Evolutionary conservation across 2,329 filamentous ascomycete genomes (phyloP), one percentile per base, ranked within the genome.

Genomic region (Sporothrix brasiliensis): DNA sequence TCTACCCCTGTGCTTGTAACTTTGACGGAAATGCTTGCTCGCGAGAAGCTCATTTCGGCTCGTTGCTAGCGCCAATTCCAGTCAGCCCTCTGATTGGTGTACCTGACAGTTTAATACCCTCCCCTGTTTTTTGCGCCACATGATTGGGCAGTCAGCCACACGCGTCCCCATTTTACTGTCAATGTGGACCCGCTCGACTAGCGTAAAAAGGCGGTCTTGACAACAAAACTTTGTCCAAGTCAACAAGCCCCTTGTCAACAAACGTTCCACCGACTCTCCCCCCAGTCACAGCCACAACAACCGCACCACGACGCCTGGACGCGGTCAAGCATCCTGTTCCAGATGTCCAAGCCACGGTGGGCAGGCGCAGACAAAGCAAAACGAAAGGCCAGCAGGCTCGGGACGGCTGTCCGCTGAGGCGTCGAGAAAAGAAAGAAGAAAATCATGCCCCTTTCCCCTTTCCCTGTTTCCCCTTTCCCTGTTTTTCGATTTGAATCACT

Each of bases 21-120:
- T 67, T 16, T 16, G 58, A 30, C 39, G 24, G 41, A 49, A 47
- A 30, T 54, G 60, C 50, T 56, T 54, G 34, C 9, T 24, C 39
- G 60, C 30, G 30, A 66, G 68, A 68, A 71, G 61, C 71, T 73
- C 72, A 73, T 73, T 69, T 73, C 72, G 71, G 69, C 47, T 39
- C 21, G 65, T 50, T 11, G n/a, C 49, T 63, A 70, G 50, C 30
- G 44, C 54, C 52, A 58, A 11, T 63, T 27, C 3, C 7, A 9
- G 16, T 34, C 21, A 13, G 47, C 27, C 27, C 49, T 47, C 41
- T 70, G 50, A 72, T 72, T 72, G 71, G 71, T 70, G 71, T 72
- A 53, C 71, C 71, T 72, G 71, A 58, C 47, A 49, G 60, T 9
- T 24, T 24, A 52, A 70, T 60, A 60, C 61, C 41, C 24, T 52